A percentile compares a stretch with the other conserved stretches of the same genome.
These are phyloP conservation scores for Dissophora globulifera DNA, from an alignment of 192 early-diverging fungal species.

Conservation along the genomic window DNA sequence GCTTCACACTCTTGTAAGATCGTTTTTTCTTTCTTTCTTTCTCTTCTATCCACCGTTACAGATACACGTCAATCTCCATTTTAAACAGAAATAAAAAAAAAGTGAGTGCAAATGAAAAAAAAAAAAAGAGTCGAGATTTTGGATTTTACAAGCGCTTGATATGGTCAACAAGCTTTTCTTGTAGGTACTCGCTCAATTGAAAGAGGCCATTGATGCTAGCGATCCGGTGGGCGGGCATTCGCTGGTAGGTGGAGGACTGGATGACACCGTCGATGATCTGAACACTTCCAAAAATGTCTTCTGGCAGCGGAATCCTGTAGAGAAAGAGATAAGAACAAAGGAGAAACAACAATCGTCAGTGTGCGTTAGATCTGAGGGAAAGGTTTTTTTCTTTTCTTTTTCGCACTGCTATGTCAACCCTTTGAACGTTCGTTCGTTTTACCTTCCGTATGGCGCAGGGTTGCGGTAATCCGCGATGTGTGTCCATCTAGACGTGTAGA, in stretches of 20 bases:
- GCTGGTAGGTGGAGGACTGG: conserved; percentile 58
- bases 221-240: conserved; percentile 68
- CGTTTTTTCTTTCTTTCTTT: background rate
- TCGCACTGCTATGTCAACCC: no score
- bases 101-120: no score
- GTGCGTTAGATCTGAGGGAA: no score
- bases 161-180: conserved; percentile 41
- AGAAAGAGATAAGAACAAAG: no score
- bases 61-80: no score
- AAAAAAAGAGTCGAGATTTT: no score
- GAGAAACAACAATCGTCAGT: background rate
- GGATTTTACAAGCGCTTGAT: conserved; percentile 32
- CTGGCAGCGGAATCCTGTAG: conserved; percentile 63
- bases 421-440: no score
- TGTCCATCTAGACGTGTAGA: conserved; percentile 22
- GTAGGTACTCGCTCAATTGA: conserved; percentile 60
- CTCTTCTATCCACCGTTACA: no score
- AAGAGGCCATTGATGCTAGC: conserved; percentile 64
- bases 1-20: background rate
- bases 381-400: background rate
- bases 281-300: conserved; percentile 72
- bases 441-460: conserved; percentile 48
- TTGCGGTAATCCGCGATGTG: conserved; percentile 44
- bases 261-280: conserved; percentile 61
- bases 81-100: no score